Evolutionary conservation across 208 protist species (phyloP).

Genomic region (Acanthamoeba healyi): DNA sequence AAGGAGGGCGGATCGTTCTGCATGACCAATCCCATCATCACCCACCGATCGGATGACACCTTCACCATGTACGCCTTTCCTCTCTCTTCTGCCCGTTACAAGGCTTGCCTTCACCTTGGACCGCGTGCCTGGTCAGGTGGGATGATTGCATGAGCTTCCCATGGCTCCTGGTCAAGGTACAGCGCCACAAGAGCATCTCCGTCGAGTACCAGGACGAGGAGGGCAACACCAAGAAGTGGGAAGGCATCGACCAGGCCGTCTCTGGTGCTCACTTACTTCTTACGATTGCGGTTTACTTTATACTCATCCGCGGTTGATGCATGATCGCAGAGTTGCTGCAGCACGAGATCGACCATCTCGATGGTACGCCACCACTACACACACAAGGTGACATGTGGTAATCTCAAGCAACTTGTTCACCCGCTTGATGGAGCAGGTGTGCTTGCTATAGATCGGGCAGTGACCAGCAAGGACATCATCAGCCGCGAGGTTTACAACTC

Average conservation of each 20-base stretch:
- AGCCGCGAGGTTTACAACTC: conserved; percentile 28
- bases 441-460: conserved; percentile 18
- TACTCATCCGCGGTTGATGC: background rate
- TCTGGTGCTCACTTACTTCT: conserved; percentile 9
- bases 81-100: background rate
- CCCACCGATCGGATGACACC: background rate
- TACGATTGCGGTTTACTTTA: background rate
- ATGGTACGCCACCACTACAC: background rate
- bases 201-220: conserved; percentile 36
- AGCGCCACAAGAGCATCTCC: conserved; percentile 4
- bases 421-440: background rate
- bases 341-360: conserved; percentile 65
- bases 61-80: conserved; percentile 11
- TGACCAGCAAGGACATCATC: background rate
- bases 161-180: conserved; percentile 49
- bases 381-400: background rate
- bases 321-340: background rate
- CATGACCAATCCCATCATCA: conserved; percentile 63
- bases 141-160: conserved; percentile 72
- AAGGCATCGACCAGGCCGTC: conserved; percentile 31
- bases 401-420: background rate
- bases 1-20: conserved; percentile 18
- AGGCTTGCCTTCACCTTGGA: background rate
- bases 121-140: background rate
- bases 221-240: conserved; percentile 24